Base-by-base conservation (phyloP, 2,329 filamentous ascomycete genomes). In the Alternaria burnsii region DNA sequence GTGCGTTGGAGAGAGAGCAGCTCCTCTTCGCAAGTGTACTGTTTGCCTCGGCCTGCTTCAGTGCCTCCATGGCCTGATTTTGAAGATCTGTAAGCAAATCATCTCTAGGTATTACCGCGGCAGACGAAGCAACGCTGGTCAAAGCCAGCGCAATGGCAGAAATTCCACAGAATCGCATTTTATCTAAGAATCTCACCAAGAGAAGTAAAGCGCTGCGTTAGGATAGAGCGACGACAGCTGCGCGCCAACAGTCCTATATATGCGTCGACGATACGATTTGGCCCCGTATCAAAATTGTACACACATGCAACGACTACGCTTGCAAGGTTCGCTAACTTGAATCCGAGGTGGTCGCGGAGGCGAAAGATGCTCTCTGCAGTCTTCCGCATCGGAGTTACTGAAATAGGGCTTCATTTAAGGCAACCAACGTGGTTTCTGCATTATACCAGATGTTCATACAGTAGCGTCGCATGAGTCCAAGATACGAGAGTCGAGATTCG, bases 1-100 rank as follows among this genome's bases (percentile, higher is more conserved):
- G 50, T 3, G 65, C 65, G n/a, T 60, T 66, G 14, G 40, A 43
- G 2, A 68, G n/a, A 3, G 54, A 43, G 52, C 67, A 69, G 24
- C 28, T 46, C 8, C 46, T 59, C 52, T 41, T 64, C 18, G 24
- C 38, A 32, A 59, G 32, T 11, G 53, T 58, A 14, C 58, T 38
- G 38, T 59, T 59, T 10, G 47, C n/a, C 12, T 66, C 48, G 10
- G 58, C 34, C 7, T 55, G 59, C 18, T 62, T 59, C 46, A 69
- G 30, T 6, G 44, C 46, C 32, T 56, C 47, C n/a, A 67, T 51
- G 10, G 66, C 65, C 24, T 62, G 60, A 22, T 54, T 26, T 34
- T 67, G 66, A 12, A 69, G 41, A 26, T 69, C 57, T 22, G 40
- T 24, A 24, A 42, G 40, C 20, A 42, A 24, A 8, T 24, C 40